Conservation (phyloP, 1,284 basidiomycete species). For the Apiotrichum montevideense region DNA sequence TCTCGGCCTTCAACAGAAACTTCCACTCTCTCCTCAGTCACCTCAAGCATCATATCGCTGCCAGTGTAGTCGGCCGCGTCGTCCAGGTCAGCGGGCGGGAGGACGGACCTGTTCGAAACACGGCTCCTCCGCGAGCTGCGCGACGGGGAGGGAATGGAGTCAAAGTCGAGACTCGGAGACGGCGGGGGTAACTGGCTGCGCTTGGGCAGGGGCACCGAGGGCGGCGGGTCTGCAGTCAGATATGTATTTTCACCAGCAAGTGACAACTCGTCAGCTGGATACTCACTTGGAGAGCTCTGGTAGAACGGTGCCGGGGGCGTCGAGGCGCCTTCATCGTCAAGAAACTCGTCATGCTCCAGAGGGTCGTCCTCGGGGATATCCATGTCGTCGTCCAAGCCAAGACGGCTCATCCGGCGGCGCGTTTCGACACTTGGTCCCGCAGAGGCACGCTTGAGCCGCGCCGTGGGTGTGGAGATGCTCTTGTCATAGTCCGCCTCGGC, state of each 20-base stretch:
- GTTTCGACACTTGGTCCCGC: not conserved
- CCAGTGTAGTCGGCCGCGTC: not conserved
- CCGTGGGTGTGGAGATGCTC: no score
- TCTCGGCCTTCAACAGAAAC: no score
- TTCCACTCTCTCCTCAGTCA: no score
- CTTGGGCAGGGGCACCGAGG: slow-evolving; percentile 21
- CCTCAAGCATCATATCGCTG: not conserved
- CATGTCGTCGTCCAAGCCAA: slow-evolving; percentile 38
- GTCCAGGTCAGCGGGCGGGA: not conserved
- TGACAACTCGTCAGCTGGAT: not conserved
- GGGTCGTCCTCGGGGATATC: slow-evolving; percentile 54
- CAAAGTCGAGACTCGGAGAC: slow-evolving; percentile 22
- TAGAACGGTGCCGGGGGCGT: slow-evolving; percentile 8
- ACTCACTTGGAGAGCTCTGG: slow-evolving; percentile 17
- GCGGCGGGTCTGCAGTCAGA: slow-evolving; percentile 23
- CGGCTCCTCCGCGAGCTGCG: not conserved
- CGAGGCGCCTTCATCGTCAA: slow-evolving; percentile 25
- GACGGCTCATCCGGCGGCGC: not conserved
- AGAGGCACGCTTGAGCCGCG: no score
- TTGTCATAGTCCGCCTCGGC: not conserved
- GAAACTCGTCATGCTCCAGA: slow-evolving; percentile 44
- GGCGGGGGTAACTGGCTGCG: slow-evolving; percentile 15
- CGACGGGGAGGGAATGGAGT: slow-evolving; percentile 23
- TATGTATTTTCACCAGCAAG: not conserved
- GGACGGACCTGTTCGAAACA: not conserved